phyloP scores from a whole-genome alignment of 345 rosid species.

The Nephelium lappaceum region DNA sequence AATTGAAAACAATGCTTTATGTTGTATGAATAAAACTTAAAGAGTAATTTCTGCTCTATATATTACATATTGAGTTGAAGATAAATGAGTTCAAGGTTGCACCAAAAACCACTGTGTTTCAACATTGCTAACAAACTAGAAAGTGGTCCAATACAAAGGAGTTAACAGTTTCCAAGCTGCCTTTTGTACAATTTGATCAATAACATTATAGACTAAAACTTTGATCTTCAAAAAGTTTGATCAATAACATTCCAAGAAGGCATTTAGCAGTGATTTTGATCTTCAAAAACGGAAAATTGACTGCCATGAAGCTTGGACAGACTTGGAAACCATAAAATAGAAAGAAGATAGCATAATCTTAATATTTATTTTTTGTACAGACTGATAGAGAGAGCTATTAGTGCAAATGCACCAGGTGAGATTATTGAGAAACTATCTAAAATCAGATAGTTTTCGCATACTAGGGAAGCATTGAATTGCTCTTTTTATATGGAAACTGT shows the following conservation, averaged over 20 bases:
- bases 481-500: neutral
- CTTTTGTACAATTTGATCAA: neutral
- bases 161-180: neutral
- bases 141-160: neutral
- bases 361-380: neutral
- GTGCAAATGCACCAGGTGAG: neutral
- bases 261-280: neutral
- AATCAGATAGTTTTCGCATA: neutral
- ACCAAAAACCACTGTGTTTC: too few relatives aligned
- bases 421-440: neutral
- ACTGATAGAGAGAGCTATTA: constrained; percentile 2
- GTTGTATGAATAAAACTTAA: neutral
- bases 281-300: neutral
- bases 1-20: neutral
- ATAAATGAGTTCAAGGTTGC: too few relatives aligned
- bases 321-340: neutral
- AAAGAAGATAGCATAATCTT: neutral
- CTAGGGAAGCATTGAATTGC: neutral
- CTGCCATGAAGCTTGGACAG: neutral
- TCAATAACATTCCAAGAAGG: neutral
- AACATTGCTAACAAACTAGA: too few relatives aligned
- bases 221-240: neutral
- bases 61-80: too few relatives aligned
- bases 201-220: neutral
- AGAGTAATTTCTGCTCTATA: too few relatives aligned